phyloP scores from a whole-genome alignment of 495 filamentous ascomycete genomes.

The Penicilliopsis zonata region DNA sequence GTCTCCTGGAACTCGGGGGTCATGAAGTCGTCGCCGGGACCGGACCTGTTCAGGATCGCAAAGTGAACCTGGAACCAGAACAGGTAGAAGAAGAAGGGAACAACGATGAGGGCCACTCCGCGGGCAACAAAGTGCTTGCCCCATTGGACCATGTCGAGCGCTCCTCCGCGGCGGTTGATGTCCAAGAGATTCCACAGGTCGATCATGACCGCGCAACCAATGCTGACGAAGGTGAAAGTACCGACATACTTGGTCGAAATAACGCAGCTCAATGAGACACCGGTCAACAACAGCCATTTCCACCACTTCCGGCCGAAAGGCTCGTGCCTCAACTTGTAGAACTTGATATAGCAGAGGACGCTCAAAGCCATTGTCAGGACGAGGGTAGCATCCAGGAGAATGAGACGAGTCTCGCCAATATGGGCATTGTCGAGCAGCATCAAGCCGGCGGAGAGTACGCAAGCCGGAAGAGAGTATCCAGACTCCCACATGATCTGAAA shows the following conservation, averaged over 20 bases:
- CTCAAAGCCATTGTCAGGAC: constrained; percentile 94
- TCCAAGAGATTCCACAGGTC: constrained; percentile 94
- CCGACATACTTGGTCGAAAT: constrained; percentile 99
- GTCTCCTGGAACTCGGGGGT: constrained; percentile 96
- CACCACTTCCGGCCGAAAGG: constrained; percentile 95
- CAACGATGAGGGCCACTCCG: constrained; percentile 65
- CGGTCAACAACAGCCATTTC: constrained; percentile 97
- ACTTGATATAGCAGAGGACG: constrained; percentile 85
- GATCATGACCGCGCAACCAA: constrained; percentile 84
- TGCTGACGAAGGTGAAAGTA: constrained; percentile 92
- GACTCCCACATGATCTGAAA: constrained; percentile 99
- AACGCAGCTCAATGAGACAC: constrained; percentile 87
- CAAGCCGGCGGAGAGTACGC: constrained; percentile 71
- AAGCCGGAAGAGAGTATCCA: constrained; percentile 89
- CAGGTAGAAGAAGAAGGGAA: constrained; percentile 94
- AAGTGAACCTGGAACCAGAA: constrained; percentile 99
- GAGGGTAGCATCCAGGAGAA: constrained; percentile 87
- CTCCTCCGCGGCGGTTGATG: constrained; percentile 65
- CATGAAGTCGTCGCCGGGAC: constrained; percentile 98
- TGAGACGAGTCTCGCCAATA: constrained; percentile 91
- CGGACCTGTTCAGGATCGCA: constrained; percentile 73
- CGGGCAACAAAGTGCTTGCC: constrained; percentile 84
- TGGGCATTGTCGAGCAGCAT: constrained; percentile 97
- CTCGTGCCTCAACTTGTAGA: constrained; percentile 90
- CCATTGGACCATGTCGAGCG: constrained; percentile 66